Evolutionary conservation across 306 rosid genomes (phyloP).

Genomic region (Trichosanthes truncata): DNA sequence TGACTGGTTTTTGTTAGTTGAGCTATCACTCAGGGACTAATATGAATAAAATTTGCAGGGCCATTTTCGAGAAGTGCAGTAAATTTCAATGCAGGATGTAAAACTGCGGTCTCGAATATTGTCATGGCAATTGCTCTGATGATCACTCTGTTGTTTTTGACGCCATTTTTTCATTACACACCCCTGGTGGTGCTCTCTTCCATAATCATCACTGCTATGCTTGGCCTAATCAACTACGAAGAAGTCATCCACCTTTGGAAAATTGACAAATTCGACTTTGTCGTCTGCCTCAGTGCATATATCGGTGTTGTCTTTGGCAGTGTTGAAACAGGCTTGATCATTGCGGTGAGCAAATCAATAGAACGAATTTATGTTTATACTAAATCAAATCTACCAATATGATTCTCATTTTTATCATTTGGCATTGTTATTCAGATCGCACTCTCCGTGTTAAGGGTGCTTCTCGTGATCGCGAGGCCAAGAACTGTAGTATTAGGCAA

Average conservation of each 20-base stretch:
- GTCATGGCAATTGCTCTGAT: slow-evolving; percentile 37
- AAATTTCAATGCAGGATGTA: slow-evolving; percentile 48
- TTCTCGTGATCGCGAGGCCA: slow-evolving; percentile 11
- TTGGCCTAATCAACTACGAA: slow-evolving; percentile 28
- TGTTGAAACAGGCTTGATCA: slow-evolving; percentile 31
- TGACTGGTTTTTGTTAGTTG: background rate
- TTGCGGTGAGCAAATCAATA: slow-evolving; percentile 24
- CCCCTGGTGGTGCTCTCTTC: slow-evolving; percentile 40
- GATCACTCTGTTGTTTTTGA: slow-evolving; percentile 34
- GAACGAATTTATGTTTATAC: background rate
- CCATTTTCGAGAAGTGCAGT: slow-evolving; percentile 41
- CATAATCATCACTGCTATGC: slow-evolving; percentile 37
- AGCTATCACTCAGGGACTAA: background rate
- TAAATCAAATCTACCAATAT: background rate
- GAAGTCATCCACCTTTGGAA: slow-evolving; percentile 41
- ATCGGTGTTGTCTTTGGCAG: slow-evolving; percentile 32
- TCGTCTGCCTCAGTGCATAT: slow-evolving; percentile 28
- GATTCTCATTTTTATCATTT: background rate
- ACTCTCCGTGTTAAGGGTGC: slow-evolving; percentile 9
- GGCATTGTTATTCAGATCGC: slow-evolving; percentile 5
- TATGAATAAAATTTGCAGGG: slow-evolving; percentile 14
- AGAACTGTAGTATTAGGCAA: slow-evolving; percentile 10
- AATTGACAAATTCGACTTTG: slow-evolving; percentile 31
- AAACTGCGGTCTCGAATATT: slow-evolving; percentile 34
- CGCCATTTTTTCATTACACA: slow-evolving; percentile 39